These are phyloP conservation scores for Hippophae rhamnoides DNA, from an alignment of 306 rosid genomes.

Conservation along the genomic window DNA sequence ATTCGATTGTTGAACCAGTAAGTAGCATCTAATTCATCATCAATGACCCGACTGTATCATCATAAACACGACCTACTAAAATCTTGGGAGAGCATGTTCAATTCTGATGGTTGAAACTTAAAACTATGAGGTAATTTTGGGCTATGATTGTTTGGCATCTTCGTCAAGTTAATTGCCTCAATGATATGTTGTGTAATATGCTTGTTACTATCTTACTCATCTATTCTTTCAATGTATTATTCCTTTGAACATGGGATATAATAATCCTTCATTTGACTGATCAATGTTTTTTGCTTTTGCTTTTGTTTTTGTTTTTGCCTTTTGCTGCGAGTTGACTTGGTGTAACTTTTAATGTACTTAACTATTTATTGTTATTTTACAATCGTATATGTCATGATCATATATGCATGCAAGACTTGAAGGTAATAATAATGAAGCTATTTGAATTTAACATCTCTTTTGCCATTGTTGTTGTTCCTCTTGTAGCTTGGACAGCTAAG, in stretches of 20 bases:
- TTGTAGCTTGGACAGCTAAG: no score
- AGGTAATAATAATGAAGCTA: no score
- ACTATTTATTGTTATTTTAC: no score
- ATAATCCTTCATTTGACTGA: slow-evolving; percentile 22
- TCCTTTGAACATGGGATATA: slow-evolving; percentile 23
- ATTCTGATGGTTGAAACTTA: slow-evolving; percentile 19
- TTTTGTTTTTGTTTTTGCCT: not conserved
- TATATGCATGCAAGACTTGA: no score
- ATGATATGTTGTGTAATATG: slow-evolving; percentile 6
- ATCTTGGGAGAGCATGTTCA: slow-evolving; percentile 23
- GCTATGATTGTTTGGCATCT: slow-evolving; percentile 16
- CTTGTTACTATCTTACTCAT: slow-evolving; percentile 10
- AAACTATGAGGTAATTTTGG: slow-evolving; percentile 12
- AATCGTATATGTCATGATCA: no score
- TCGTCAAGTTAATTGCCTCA: slow-evolving; percentile 12
- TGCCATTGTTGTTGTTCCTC: no score
- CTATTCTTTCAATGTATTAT: slow-evolving; percentile 51
- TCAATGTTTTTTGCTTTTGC: not conserved
- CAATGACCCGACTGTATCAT: slow-evolving; percentile 20
- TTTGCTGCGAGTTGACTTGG: slow-evolving; percentile 5
- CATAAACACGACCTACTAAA: slow-evolving; percentile 22
- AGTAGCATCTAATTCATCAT: slow-evolving; percentile 22
- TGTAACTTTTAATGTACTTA: no score
- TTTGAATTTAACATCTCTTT: no score
- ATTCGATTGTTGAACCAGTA: slow-evolving; percentile 16